These are phyloP conservation scores for Ochetophila trinervis DNA, from an alignment of 306 rosid genomes.

Conservation along the genomic window DNA sequence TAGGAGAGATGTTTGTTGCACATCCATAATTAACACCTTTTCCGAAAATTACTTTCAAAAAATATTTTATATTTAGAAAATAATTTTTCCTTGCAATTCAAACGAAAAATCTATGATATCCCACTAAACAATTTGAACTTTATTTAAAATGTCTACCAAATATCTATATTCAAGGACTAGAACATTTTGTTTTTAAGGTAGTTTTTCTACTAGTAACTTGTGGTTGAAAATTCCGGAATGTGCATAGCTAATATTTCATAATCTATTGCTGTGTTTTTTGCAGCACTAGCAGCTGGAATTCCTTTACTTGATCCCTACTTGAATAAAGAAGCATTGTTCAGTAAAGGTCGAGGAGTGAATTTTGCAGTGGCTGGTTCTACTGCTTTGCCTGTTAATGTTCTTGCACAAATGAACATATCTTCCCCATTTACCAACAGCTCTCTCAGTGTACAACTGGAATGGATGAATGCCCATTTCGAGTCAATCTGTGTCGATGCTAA, in stretches of 20 bases:
- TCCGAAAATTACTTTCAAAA: too few relatives aligned
- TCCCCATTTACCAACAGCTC: slow-evolving; percentile 1
- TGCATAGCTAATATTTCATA: background rate
- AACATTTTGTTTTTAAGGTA: too few relatives aligned
- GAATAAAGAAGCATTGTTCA: background rate
- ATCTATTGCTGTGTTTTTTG: background rate
- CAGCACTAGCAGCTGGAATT: slow-evolving; percentile 17
- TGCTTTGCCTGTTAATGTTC: slow-evolving; percentile 4
- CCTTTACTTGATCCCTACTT: slow-evolving; percentile 20
- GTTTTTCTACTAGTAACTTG: too few relatives aligned
- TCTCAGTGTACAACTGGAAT: slow-evolving; percentile 10
- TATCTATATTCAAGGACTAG: too few relatives aligned
- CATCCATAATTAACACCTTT: too few relatives aligned
- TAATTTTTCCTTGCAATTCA: too few relatives aligned
- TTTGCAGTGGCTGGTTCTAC: slow-evolving; percentile 30
- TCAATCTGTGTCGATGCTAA: background rate
- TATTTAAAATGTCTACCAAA: too few relatives aligned
- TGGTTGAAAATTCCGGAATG: too few relatives aligned
- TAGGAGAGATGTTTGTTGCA: too few relatives aligned
- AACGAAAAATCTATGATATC: too few relatives aligned
- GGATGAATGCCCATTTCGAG: slow-evolving; percentile 27
- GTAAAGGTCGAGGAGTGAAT: slow-evolving; percentile 8
- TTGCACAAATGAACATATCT: background rate
- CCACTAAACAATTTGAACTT: too few relatives aligned
- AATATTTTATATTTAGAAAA: too few relatives aligned